A percentile compares a stretch with the other conserved stretches of the same genome.
Conservation (phyloP, 2,329 filamentous ascomycete genomes). For the Fusarium sacchari region DNA sequence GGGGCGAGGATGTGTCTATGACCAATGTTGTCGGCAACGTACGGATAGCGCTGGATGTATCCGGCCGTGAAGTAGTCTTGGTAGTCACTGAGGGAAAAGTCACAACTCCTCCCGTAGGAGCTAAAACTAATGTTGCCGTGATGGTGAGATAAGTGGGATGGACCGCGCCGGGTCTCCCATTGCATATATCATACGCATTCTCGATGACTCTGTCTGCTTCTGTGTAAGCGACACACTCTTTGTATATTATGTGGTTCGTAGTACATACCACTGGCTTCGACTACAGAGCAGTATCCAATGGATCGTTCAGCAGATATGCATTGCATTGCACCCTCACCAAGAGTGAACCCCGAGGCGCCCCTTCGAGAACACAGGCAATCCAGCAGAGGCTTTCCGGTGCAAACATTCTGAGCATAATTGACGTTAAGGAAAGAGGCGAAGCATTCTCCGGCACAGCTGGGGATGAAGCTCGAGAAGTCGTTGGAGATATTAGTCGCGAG, state of each 20-base stretch:
- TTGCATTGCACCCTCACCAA: conserved; percentile 77
- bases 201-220: conserved; percentile 54
- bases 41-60: conserved; percentile 20
- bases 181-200: conserved; percentile 69
- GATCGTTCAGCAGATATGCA: conserved; percentile 68
- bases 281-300: conserved; percentile 61
- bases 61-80: conserved; percentile 11
- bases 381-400: conserved; percentile 62
- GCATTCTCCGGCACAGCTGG: conserved; percentile 69
- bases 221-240: conserved; percentile 24
- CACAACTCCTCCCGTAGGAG: conserved; percentile 44
- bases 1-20: conserved; percentile 41
- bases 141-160: conserved; percentile 68
- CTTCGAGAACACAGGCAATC: conserved; percentile 71
- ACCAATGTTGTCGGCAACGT: conserved; percentile 45
- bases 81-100: conserved; percentile 42
- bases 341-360: conserved; percentile 70
- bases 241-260: background rate
- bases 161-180: conserved; percentile 58
- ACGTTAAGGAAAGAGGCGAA: conserved; percentile 69
- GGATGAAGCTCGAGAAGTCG: conserved; percentile 59
- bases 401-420: conserved; percentile 64
- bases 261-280: conserved; percentile 52
- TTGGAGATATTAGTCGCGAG: conserved; percentile 47
- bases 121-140: conserved; percentile 63